phyloP scores from a whole-genome alignment of 768 basidiomycete genomes.

The Neoboletus subvelutipes region DNA sequence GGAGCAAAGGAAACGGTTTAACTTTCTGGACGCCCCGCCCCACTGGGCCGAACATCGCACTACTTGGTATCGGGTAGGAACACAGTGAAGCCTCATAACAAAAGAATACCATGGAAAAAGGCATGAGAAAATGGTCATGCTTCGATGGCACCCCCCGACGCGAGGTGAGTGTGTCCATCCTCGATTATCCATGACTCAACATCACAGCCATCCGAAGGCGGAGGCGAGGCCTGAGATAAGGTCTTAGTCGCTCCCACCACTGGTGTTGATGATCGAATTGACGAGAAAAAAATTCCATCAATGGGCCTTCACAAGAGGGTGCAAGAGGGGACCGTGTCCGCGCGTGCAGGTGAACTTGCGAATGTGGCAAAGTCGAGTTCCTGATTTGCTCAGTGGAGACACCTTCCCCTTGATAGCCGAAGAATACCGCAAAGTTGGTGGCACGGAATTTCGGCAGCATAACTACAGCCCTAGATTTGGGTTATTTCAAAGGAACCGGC shows the following conservation, averaged over 20 bases:
- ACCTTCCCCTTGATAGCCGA: not conserved
- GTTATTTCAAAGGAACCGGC: not conserved
- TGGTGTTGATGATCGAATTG: not conserved
- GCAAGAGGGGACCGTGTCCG: not conserved
- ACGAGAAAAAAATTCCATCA: conserved; percentile 3
- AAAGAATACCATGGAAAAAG: conserved; percentile 5
- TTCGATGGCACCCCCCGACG: not conserved
- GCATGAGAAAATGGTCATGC: conserved; percentile 1
- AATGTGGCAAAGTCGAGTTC: not conserved
- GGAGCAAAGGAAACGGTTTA: not conserved
- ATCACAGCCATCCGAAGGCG: not conserved
- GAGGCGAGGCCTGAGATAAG: not conserved
- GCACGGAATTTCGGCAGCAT: not conserved
- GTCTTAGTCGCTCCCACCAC: conserved; percentile 5
- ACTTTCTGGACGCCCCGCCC: not conserved
- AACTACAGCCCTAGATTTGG: not conserved
- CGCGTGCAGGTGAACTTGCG: not conserved
- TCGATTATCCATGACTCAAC: not conserved
- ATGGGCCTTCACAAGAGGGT: not conserved
- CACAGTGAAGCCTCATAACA: too few species aligned
- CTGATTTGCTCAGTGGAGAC: not conserved
- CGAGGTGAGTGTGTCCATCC: not conserved
- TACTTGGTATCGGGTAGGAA: not conserved
- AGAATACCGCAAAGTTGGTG: not conserved
- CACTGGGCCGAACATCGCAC: not conserved